Evolutionary conservation across 768 basidiomycete species (phyloP).

Genomic region (Sporobolomyces roseus): DNA sequence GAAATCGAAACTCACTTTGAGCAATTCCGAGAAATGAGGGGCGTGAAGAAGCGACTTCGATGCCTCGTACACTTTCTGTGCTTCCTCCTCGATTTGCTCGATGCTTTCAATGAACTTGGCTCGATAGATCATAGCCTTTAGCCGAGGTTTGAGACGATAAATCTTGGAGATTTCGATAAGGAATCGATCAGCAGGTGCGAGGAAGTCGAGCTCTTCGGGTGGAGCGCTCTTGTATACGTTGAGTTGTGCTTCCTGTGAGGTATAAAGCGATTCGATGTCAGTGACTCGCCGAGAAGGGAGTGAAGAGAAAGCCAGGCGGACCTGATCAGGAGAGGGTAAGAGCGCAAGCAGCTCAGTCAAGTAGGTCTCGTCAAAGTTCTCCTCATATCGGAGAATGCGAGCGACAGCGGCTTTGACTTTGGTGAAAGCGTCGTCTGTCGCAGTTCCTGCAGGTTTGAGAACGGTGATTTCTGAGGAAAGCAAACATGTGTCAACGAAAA

Average conservation of each 20-base stretch:
- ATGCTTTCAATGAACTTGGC: conserved; percentile 76
- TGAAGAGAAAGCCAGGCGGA: conserved; percentile 1
- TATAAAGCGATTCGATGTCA: neutral
- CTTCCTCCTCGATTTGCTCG: conserved; percentile 63
- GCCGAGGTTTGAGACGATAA: conserved; percentile 75
- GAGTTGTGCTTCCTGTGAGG: conserved; percentile 66
- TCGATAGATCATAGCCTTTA: conserved; percentile 94
- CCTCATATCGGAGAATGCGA: conserved; percentile 76
- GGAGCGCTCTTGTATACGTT: conserved; percentile 84
- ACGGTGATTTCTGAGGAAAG: conserved; percentile 20
- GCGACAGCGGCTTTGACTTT: conserved; percentile 27
- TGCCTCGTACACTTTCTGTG: conserved; percentile 74
- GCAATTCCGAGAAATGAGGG: conserved; percentile 80
- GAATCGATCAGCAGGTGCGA: conserved; percentile 92
- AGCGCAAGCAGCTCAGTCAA: conserved; percentile 81
- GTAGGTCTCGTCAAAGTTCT: conserved; percentile 78
- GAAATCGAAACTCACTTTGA: conserved; percentile 59
- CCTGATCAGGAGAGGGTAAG: conserved; percentile 73
- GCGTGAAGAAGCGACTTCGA: conserved; percentile 74
- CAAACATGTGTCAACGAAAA: too few species aligned
- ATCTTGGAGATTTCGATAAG: conserved; percentile 98
- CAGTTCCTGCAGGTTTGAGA: conserved; percentile 33
- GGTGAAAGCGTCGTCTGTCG: conserved; percentile 24
- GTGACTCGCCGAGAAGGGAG: neutral
- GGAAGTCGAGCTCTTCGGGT: conserved; percentile 72